Evolutionary conservation across 176 grass and related monocot genomes (phyloP).

Genomic region (Musa beccarii): DNA sequence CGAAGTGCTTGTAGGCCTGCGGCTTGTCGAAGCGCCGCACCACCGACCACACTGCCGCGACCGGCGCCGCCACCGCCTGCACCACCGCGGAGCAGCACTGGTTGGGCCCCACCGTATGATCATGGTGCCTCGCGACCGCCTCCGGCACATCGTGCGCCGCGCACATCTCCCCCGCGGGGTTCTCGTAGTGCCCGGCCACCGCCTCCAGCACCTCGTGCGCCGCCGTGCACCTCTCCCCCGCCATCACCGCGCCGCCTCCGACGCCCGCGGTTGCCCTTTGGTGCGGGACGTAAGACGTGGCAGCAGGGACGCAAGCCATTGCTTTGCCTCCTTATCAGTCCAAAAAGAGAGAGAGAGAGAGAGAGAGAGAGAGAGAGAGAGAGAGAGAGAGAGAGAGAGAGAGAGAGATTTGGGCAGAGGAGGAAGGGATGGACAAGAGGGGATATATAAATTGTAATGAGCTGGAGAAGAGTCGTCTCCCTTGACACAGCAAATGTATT

Average conservation of each 20-base stretch:
- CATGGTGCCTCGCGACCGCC: background rate
- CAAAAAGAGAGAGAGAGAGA: background rate
- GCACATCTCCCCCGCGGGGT: background rate
- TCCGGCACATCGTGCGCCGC: background rate
- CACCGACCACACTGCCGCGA: slow-evolving; percentile 70
- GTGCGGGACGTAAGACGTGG: background rate
- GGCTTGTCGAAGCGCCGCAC: slow-evolving; percentile 86
- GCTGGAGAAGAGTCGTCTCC: too few species aligned
- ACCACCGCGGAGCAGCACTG: slow-evolving; percentile 19
- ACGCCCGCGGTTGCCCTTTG: background rate
- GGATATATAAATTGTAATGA: too few species aligned
- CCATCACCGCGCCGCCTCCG: background rate
- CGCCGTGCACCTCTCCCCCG: background rate
- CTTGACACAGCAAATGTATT: too few species aligned
- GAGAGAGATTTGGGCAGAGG: background rate
- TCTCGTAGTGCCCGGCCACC: background rate
- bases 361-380: background rate
- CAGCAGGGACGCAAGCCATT: background rate
- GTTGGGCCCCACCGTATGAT: background rate
- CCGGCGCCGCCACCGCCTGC: slow-evolving; percentile 34
- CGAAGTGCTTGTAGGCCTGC: slow-evolving; percentile 83
- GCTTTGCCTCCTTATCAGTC: too few species aligned
- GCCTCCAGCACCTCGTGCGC: background rate
- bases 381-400: background rate
- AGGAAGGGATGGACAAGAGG: too few species aligned